Base-by-base conservation (phyloP, 2,329 filamentous ascomycete genomes). In the Mariannaea elegans region DNA sequence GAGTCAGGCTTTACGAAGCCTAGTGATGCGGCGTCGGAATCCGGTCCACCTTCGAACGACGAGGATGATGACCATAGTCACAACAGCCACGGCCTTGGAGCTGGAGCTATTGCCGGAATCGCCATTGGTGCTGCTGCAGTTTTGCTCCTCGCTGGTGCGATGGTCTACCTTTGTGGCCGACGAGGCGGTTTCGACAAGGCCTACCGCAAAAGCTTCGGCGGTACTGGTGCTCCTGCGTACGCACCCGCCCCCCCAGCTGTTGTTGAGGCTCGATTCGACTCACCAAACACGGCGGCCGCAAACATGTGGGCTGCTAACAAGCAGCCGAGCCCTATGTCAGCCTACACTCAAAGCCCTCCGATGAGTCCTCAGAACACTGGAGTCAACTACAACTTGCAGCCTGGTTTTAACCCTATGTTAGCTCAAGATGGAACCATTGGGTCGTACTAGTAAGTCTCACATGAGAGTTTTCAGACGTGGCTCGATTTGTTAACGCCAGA, bases 51-150 rank as follows among this genome's bases (percentile, higher is more conserved):
- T 14, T 46, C 65, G 36, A 36, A 41, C 34, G 16, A 57, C 27
- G 31, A 47, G 39, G 42, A 56, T 32, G 48, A 65, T 7, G 47
- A 60, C 39, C 24, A 58, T 29, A 50, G 56, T 36, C 49, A 36
- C 47, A 52, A 59, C 18, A 23, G 41, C 14, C 21, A 36, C 6
- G 45, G 42, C 23, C 27, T 42, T 29, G 36, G 51, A 16, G 56
- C 72, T 0, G 85, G 85, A 4, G 83, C 82, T 2, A 88, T 89
- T 24, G 86, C 84, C 1, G 87, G 87, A 4, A 87, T 90, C 27
- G 80, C 78, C 1, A 77, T 90, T 32, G 85, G 86, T 21, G 73
- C 71, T 1, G 75, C 81, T 1, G 82, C 79, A 2, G 74, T 82
- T 2, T 51, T 84, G 4, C 60, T 79, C 16, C 63, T 81, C 1